These are phyloP conservation scores for Dovyalis caffra DNA, from an alignment of 345 rosid genomes.

Conservation along the genomic window DNA sequence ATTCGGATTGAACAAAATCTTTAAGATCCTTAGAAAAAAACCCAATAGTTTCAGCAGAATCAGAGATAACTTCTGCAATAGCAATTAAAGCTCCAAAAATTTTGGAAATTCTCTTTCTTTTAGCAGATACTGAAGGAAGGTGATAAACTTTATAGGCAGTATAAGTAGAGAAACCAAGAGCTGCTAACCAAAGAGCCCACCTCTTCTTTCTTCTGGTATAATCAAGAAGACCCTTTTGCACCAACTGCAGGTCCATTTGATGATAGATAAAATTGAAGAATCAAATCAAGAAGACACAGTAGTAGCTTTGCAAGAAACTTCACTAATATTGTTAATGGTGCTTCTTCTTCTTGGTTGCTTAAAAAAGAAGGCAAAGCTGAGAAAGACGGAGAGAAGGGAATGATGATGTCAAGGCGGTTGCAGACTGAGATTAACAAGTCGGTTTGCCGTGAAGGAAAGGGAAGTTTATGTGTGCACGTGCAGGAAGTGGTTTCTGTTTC, in stretches of 20 bases:
- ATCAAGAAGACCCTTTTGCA: constrained; percentile 43
- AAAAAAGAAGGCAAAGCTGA: not conserved
- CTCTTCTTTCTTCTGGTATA: constrained; percentile 48
- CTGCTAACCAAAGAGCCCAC: constrained; percentile 44
- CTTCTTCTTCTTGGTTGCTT: not conserved
- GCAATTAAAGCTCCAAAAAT: constrained; percentile 51
- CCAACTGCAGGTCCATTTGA: constrained; percentile 51
- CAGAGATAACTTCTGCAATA: constrained; percentile 53
- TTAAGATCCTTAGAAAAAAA: constrained; percentile 56
- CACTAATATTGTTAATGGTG: too few species aligned
- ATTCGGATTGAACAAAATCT: constrained; percentile 54
- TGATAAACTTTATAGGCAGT: constrained; percentile 61
- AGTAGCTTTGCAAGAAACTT: not conserved
- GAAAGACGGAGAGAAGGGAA: not conserved
- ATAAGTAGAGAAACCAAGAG: constrained; percentile 45
- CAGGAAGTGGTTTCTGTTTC: too few species aligned
- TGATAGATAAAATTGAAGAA: not conserved
- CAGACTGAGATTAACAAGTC: constrained; percentile 13
- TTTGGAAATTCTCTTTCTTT: constrained; percentile 49
- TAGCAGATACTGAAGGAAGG: constrained; percentile 48
- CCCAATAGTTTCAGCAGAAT: constrained; percentile 52
- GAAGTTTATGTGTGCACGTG: not conserved
- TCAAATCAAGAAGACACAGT: constrained; percentile 11
- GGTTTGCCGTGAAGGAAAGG: constrained; percentile 19
- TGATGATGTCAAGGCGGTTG: constrained; percentile 26